Conservation (phyloP, 2,329 filamentous ascomycete species). For the Zymoseptoria ardabiliae region DNA sequence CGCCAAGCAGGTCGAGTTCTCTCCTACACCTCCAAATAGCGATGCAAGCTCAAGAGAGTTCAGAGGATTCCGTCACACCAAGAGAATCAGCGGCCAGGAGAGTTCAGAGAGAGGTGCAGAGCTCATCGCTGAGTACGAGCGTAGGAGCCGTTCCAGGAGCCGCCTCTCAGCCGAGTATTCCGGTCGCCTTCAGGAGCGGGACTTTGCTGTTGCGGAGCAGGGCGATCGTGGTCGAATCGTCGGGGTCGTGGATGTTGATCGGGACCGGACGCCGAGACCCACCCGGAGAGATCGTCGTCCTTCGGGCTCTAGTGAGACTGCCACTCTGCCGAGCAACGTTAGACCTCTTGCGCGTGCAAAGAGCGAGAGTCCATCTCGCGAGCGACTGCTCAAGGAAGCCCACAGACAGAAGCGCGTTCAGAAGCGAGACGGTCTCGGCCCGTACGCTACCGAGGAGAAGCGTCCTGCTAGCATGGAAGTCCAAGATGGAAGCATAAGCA, state of each 20-base stretch:
- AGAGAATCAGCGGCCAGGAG: constrained; percentile 1
- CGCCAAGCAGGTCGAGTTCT: constrained; percentile 27
- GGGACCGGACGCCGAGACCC: constrained; percentile 2
- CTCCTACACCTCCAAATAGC: constrained; percentile 27
- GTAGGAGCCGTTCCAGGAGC: constrained; percentile 16
- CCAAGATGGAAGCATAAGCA: constrained; percentile 11
- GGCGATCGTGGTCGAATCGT: constrained; percentile 1
- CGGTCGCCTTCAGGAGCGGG: constrained; percentile 7
- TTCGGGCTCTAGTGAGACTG: constrained; percentile 8
- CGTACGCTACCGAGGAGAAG: constrained; percentile 14
- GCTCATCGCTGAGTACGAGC: constrained; percentile 18
- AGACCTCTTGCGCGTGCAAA: constrained; percentile 13
- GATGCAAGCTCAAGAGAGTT: constrained; percentile 25
- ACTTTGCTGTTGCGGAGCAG: neutral
- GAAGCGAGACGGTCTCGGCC: constrained; percentile 14
- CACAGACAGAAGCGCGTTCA: constrained; percentile 1
- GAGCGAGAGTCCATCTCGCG: constrained; percentile 27
- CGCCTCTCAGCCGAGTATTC: constrained; percentile 5
- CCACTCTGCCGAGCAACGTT: constrained; percentile 6
- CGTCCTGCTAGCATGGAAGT: constrained; percentile 12
- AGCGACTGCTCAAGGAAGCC: constrained; percentile 7
- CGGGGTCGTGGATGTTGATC: constrained; percentile 1
- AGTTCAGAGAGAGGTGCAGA: constrained; percentile 13
- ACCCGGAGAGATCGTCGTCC: neutral
- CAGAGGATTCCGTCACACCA: constrained; percentile 11